phyloP scores from a whole-genome alignment of 1,139 yeast genomes.

The Hemisphaericaspora xylofermentans region DNA sequence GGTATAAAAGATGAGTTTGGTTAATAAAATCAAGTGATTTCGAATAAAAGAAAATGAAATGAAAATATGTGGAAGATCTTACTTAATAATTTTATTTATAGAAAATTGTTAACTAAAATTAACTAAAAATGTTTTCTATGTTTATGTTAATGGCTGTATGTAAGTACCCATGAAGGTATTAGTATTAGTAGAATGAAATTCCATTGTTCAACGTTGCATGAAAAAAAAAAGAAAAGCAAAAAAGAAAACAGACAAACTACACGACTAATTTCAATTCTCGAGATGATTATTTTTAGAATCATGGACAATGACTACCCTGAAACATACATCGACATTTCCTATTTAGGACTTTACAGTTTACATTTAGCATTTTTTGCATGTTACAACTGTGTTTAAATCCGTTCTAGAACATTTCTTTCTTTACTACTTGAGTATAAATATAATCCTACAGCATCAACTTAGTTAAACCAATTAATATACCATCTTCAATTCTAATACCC shows the following conservation, averaged over 20 bases:
- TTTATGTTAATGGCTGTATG: too few species aligned
- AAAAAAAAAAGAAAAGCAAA: not conserved
- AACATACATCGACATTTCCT: not conserved
- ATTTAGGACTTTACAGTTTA: not conserved
- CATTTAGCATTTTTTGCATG: not conserved
- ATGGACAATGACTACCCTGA: not conserved
- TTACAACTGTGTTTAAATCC: not conserved
- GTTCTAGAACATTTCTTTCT: constrained; percentile 4
- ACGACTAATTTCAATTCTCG: not conserved
- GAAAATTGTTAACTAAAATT: too few species aligned
- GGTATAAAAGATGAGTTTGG: too few species aligned
- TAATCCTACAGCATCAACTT: constrained; percentile 20
- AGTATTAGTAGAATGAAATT: too few species aligned
- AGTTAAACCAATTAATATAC: constrained; percentile 60
- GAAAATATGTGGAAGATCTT: too few species aligned
- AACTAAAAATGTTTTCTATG: too few species aligned
- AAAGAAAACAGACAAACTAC: not conserved
- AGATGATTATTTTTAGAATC: not conserved
- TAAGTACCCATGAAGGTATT: too few species aligned
- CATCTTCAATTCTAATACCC: constrained; percentile 70
- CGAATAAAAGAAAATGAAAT: too few species aligned
- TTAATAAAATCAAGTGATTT: too few species aligned
- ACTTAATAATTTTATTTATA: too few species aligned
- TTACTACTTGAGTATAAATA: too few species aligned
- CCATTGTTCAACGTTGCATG: not conserved